Evolutionary conservation across 2,329 filamentous ascomycete genomes (phyloP).

Genomic region (Cucurbitaria berberidis): DNA sequence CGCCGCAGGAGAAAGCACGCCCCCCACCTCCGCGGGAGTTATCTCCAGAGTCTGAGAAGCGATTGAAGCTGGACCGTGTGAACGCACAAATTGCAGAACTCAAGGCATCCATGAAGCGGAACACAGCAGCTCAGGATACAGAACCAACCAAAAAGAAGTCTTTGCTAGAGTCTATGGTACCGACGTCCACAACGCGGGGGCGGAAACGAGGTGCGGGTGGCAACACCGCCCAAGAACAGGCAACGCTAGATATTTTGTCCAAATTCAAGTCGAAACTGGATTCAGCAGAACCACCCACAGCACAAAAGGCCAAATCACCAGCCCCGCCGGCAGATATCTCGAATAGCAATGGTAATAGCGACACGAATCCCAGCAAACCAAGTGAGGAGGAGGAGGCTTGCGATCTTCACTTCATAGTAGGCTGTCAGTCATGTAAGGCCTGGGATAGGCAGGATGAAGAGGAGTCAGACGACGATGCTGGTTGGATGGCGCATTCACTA

Average conservation of each 20-base stretch:
- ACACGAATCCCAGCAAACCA: conserved; percentile 6
- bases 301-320: conserved; percentile 42
- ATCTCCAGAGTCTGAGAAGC: conserved; percentile 48
- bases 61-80: conserved; percentile 66
- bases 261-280: conserved; percentile 80
- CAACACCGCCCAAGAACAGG: conserved; percentile 56
- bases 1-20: conserved; percentile 22
- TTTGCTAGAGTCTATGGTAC: conserved; percentile 75
- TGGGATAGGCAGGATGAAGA: conserved; percentile 77
- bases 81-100: conserved; percentile 82
- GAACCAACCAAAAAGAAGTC: conserved; percentile 60
- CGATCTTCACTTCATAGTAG: conserved; percentile 93
- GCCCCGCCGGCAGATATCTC: conserved; percentile 26
- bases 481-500: conserved; percentile 86
- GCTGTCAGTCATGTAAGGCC: conserved; percentile 87
- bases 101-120: conserved; percentile 81
- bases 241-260: conserved; percentile 72
- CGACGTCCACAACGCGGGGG: conserved; percentile 71
- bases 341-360: conserved; percentile 5
- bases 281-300: conserved; percentile 42
- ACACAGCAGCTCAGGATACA: conserved; percentile 41
- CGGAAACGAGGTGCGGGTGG: conserved; percentile 71
- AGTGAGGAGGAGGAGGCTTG: conserved; percentile 63
- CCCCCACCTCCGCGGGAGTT: conserved; percentile 46
- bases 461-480: conserved; percentile 64